Evolutionary conservation across 192 early-diverging fungal genomes (phyloP), one percentile per base, ranked within the genome.

Genomic region (Coemansia sp.): DNA sequence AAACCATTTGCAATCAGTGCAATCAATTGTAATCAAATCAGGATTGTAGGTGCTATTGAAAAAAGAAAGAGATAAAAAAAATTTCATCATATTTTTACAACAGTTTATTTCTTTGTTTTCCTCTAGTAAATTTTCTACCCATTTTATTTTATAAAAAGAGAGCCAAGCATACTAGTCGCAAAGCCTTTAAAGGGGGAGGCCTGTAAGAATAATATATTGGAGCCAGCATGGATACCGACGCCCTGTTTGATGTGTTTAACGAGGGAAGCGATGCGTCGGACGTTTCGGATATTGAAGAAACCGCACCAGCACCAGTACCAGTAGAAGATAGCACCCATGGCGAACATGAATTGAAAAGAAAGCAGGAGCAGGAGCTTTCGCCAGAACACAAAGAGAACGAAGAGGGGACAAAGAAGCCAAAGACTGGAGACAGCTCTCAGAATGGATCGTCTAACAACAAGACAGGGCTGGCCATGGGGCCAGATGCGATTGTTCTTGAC

Each of bases 401-500:
- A 18, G 59, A 61, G 6, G 65, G 39, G 23, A 49, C 42, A 13
- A 54, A 42, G 10, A 40, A 21, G 12, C 13, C 40, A 7, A 6
- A 37, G 26, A 15, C 12, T 13, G 15, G 18, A 21, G 64, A 54
- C 32, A 32, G 32, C 32, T 32, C 32, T 32, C 32, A 32, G 32
- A 32, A 32, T 32, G 32, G 32, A 32, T 32, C 32, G 32, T 32
- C 32, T 32, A 32, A 32, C 11, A 15, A 11, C 21, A 65, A 48
- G 38, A 19, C 38, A 65, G 42, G 53, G 68, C 63, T 12, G 9
- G 47, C 49, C 32, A 59, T 58, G 10, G 60, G 54, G 11, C 70
- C 74, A 19, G 64, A 75, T 50, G 87, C 90, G 5, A 87, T 87
- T 37, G 87, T 91, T 48, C 38, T 75, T 9, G 91, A 92, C 67